phyloP scores from a whole-genome alignment of 352 stramenopile species.

The Phytophthora sp. region DNA sequence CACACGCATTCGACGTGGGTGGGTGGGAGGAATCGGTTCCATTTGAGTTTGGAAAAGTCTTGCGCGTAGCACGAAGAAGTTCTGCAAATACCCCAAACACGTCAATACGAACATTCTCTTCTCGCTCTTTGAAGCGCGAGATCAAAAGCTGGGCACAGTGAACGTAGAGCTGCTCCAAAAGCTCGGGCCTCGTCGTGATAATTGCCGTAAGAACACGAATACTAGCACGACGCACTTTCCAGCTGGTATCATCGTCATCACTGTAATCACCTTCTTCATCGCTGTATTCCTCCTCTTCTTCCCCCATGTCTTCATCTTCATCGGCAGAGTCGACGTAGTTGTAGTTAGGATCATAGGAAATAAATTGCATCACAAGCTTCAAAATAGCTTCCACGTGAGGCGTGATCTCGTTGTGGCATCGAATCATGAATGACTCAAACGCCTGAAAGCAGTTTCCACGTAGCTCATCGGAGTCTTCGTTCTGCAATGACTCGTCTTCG shows the following conservation, averaged over 20 bases:
- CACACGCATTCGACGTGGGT: slow-evolving; percentile 48
- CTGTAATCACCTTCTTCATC: slow-evolving; percentile 91
- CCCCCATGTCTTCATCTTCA: slow-evolving; percentile 86
- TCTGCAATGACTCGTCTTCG: slow-evolving; percentile 93
- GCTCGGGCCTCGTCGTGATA: slow-evolving; percentile 88
- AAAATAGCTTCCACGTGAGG: slow-evolving; percentile 95
- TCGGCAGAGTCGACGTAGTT: slow-evolving; percentile 96
- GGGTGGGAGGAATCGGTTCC: slow-evolving; percentile 29
- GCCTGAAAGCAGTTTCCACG: slow-evolving; percentile 98
- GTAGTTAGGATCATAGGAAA: slow-evolving; percentile 99
- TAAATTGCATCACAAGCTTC: slow-evolving; percentile 91
- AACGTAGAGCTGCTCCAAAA: slow-evolving; percentile 86
- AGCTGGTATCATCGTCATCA: slow-evolving; percentile 95
- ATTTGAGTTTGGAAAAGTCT: slow-evolving; percentile 48
- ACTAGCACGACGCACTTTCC: slow-evolving; percentile 96
- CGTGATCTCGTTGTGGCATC: slow-evolving; percentile 96
- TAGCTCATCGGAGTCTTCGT: slow-evolving; percentile 94
- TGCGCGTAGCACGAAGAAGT: slow-evolving; percentile 85
- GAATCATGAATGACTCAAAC: slow-evolving; percentile 97
- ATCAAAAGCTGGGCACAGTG: slow-evolving; percentile 87
- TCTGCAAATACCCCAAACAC: slow-evolving; percentile 95
- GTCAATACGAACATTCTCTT: slow-evolving; percentile 99
- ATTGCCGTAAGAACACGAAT: slow-evolving; percentile 93
- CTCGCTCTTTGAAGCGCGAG: slow-evolving; percentile 94
- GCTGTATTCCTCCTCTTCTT: slow-evolving; percentile 85